Conservation (phyloP, 257 asterid species). For the Primulina huaijiensis region DNA sequence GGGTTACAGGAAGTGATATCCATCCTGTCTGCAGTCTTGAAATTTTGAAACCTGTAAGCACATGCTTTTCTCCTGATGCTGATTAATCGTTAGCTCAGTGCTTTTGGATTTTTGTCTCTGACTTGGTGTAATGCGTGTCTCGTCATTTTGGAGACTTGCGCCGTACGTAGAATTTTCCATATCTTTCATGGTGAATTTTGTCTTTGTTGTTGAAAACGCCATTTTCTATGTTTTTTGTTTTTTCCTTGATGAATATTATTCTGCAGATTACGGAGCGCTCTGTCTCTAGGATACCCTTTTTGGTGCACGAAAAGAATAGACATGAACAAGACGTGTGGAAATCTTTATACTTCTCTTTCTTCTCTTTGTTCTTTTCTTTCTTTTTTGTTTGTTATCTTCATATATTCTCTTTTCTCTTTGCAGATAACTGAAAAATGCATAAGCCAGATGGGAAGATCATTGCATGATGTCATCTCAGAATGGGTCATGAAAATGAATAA, state of each 20-base stretch:
- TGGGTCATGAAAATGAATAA: conserved; percentile 64
- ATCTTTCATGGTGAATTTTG: not conserved
- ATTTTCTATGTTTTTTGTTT: conserved; percentile 12
- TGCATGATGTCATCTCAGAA: conserved; percentile 84
- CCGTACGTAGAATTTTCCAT: not conserved
- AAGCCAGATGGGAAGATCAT: conserved; percentile 61
- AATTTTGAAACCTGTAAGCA: conserved; percentile 73
- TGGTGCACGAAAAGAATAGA: conserved; percentile 83
- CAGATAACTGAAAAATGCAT: conserved; percentile 86
- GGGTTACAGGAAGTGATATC: conserved; percentile 41
- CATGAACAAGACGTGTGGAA: conserved; percentile 81
- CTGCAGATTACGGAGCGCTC: conserved; percentile 67
- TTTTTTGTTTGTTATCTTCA: not conserved
- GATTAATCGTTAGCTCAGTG: conserved; percentile 16
- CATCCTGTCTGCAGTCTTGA: conserved; percentile 66
- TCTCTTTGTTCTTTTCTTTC: not conserved
- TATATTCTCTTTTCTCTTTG: conserved; percentile 12
- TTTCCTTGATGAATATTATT: conserved; percentile 8
- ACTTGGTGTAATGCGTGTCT: not conserved
- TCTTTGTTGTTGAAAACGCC: not conserved
- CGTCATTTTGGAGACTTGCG: not conserved
- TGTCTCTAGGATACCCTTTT: conserved; percentile 62
- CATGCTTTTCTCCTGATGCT: not conserved
- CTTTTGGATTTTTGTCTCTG: not conserved
- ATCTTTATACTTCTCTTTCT: conserved; percentile 12